phyloP scores from a whole-genome alignment of 2,329 filamentous ascomycete genomes.

The Botrytis galanthina region DNA sequence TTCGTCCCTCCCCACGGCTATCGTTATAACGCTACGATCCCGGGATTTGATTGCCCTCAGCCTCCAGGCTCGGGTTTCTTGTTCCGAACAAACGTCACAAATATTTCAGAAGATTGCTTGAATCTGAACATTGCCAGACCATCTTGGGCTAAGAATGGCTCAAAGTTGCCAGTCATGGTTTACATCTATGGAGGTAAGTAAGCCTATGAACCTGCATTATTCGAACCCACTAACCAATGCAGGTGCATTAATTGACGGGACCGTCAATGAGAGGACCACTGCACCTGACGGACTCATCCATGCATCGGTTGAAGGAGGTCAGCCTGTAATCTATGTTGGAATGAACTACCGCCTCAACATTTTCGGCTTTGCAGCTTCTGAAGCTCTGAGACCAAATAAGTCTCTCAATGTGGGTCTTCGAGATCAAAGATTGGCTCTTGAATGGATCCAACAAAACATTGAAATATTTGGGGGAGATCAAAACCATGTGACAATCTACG shows the following conservation, averaged over 20 bases:
- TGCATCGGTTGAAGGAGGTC: slow-evolving; percentile 46
- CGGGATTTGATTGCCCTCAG: slow-evolving; percentile 48
- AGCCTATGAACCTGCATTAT: slow-evolving; percentile 22
- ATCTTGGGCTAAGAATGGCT: slow-evolving; percentile 48
- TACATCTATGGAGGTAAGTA: slow-evolving; percentile 67
- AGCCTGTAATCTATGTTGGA: slow-evolving; percentile 55
- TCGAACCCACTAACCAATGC: not conserved
- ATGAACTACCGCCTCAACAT: slow-evolving; percentile 53
- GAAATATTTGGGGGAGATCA: slow-evolving; percentile 57
- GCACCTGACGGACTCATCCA: slow-evolving; percentile 46
- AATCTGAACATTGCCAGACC: slow-evolving; percentile 58
- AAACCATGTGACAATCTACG: slow-evolving; percentile 57
- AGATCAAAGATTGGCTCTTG: slow-evolving; percentile 42
- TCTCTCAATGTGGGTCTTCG: slow-evolving; percentile 41
- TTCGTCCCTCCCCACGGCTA: slow-evolving; percentile 38
- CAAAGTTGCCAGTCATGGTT: slow-evolving; percentile 62
- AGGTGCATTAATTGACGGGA: slow-evolving; percentile 26
- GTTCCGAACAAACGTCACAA: slow-evolving; percentile 41
- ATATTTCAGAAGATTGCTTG: slow-evolving; percentile 58
- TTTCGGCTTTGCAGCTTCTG: slow-evolving; percentile 66
- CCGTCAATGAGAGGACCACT: slow-evolving; percentile 23
- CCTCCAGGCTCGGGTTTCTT: slow-evolving; percentile 38
- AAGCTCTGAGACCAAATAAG: slow-evolving; percentile 41
- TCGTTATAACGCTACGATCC: slow-evolving; percentile 42
- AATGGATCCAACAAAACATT: slow-evolving; percentile 60